Evolutionary conservation across 345 rosid species (phyloP).

Genomic region (Rhodomyrtus tomentosa): DNA sequence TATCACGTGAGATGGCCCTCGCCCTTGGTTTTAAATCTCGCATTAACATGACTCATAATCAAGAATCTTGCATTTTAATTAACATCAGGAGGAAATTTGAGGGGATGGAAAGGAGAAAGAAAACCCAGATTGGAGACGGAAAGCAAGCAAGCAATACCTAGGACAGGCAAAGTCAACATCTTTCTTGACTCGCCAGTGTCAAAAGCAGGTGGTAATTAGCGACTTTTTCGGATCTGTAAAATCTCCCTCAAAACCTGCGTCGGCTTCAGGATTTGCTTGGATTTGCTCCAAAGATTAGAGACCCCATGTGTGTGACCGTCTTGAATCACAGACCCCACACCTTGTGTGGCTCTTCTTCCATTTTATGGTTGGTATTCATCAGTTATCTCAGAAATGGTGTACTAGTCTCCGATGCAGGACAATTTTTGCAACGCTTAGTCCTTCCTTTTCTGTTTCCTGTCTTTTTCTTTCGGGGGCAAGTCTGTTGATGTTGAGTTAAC

Average conservation of each 20-base stretch:
- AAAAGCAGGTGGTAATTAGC: background rate
- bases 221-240: constrained; percentile 1
- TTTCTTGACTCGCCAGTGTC: background rate
- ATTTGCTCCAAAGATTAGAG: background rate
- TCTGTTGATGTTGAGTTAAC: background rate
- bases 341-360: background rate
- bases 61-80: background rate
- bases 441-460: background rate
- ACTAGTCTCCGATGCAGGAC: background rate
- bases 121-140: background rate
- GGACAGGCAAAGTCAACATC: background rate
- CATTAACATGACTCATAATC: background rate
- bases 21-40: background rate
- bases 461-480: background rate
- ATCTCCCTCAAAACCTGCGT: background rate
- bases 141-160: background rate
- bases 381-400: background rate
- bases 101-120: background rate
- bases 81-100: background rate
- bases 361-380: background rate
- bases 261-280: background rate
- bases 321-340: background rate
- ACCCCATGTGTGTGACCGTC: background rate
- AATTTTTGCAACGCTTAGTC: background rate
- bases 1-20: background rate